A percentile compares a stretch with the other conserved stretches of the same genome.
Conservation (phyloP, 495 filamentous ascomycete genomes). For the Darksidea phi region DNA sequence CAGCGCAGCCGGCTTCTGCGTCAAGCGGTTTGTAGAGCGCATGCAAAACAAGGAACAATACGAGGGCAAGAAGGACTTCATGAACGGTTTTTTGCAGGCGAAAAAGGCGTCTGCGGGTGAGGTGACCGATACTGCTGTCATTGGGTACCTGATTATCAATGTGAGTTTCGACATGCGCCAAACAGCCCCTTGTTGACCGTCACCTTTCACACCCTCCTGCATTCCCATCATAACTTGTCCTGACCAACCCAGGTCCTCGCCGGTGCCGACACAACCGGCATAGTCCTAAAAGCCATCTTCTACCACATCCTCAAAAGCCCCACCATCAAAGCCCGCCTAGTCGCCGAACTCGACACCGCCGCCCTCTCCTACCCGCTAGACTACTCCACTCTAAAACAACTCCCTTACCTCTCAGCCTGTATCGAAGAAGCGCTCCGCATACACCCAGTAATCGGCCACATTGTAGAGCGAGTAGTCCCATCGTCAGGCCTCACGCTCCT, state of each 20-base stretch:
- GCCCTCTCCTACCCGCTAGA: not conserved
- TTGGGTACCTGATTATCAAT: slow-evolving; percentile 21
- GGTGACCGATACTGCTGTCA: slow-evolving; percentile 11
- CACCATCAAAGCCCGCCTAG: not conserved
- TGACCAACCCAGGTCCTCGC: slow-evolving; percentile 9
- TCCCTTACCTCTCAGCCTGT: slow-evolving; percentile 16
- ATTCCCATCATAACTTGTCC: not conserved
- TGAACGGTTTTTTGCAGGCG: slow-evolving; percentile 22
- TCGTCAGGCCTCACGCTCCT: slow-evolving; percentile 10
- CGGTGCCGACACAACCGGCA: slow-evolving; percentile 23
- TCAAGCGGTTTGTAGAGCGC: slow-evolving; percentile 15
- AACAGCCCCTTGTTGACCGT: too few species aligned
- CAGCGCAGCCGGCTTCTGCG: slow-evolving; percentile 13
- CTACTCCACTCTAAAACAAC: not conserved
- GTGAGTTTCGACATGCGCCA: not conserved
- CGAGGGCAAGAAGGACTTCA: slow-evolving; percentile 19
- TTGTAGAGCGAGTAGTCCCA: slow-evolving; percentile 20
- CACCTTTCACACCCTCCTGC: too few species aligned
- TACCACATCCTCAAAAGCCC: slow-evolving; percentile 24
- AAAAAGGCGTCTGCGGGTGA: slow-evolving; percentile 14
- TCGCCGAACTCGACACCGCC: slow-evolving; percentile 9
- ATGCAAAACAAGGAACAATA: slow-evolving; percentile 7
- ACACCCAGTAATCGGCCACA: slow-evolving; percentile 25
- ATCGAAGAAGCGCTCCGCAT: slow-evolving; percentile 25
- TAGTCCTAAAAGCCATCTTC: slow-evolving; percentile 19